These are phyloP conservation scores for Erigeron philadelphicus DNA, from an alignment of 140 eudicot genomes.

Conservation along the genomic window DNA sequence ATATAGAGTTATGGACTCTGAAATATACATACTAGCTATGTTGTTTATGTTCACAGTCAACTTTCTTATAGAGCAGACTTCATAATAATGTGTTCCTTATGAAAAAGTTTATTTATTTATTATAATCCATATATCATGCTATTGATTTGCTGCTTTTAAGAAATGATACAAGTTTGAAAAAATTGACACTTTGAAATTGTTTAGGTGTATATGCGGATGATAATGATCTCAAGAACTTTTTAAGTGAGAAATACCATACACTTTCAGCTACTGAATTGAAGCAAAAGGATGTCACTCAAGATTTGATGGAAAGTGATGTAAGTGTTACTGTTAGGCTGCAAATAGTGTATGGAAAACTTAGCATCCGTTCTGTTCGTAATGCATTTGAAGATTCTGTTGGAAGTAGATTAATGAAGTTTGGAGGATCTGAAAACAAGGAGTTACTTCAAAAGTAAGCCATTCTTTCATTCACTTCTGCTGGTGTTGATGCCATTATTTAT, in stretches of 20 bases:
- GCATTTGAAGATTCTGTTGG: conserved; percentile 96
- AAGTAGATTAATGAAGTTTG: conserved; percentile 68
- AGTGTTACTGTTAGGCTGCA: conserved; percentile 85
- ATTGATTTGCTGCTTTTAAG: conserved; percentile 12
- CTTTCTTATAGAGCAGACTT: background rate
- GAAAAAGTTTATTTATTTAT: too few species aligned
- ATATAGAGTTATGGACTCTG: background rate
- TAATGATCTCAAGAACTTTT: conserved; percentile 44
- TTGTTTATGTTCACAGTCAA: background rate
- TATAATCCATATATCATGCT: background rate
- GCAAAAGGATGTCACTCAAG: conserved; percentile 47
- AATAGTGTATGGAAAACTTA: conserved; percentile 78
- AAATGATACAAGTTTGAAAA: conserved; percentile 1
- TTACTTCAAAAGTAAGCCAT: conserved; percentile 66
- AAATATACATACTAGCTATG: background rate
- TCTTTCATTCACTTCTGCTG: background rate
- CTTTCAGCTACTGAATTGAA: conserved; percentile 47
- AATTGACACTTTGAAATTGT: background rate
- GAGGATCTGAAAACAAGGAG: conserved; percentile 75
- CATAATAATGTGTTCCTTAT: too few species aligned
- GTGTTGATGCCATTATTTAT: background rate
- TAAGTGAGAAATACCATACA: conserved; percentile 63
- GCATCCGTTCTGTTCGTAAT: conserved; percentile 82
- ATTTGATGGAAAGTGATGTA: conserved; percentile 69
- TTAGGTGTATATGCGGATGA: conserved; percentile 91